Evolutionary conservation across 345 rosid genomes (phyloP), one percentile per base, ranked within the genome.

Genomic region (Bruguiera sexangula): DNA sequence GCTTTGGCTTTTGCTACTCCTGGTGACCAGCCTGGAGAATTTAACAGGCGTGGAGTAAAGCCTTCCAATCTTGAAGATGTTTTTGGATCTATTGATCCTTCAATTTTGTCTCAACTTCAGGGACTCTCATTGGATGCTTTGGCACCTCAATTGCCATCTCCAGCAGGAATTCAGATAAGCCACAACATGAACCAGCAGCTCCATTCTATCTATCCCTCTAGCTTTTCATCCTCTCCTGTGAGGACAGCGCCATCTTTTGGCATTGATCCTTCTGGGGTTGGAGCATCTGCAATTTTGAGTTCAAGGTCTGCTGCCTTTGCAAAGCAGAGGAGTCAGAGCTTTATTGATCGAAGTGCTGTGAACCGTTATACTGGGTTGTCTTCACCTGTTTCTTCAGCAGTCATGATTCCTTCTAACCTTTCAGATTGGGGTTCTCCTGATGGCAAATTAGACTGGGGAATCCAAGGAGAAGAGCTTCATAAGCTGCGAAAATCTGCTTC

Each of bases 371-470:
- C 84, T 6, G 76, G 82, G 37, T 58, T 74, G 64, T 71, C 87
- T 51, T 69, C 87, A 22, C 67, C 85, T 56, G 71, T 70, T 36
- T 62, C 86, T 57, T 73, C 84, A 18, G 73, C 82, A n/a, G 43
- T 74, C 62, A 60, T 67, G 54, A 65, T 76, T 73, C 55, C 77
- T 61, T 63, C 83, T 29, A 78, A 75, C 61, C 61, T 82, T 51
- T 68, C 75, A 2, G 95, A 86, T 63, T 92, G 96, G 98, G 89
- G 88, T 21, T 90, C 93, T 6, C 84, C 93, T 8, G 89, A 85
- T 70, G 98, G 96, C 0, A 92, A 88, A 73, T 63, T 92, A 63
- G 93, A 90, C 79, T 90, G 98, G 96, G 86, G 88, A 9, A 70
- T 92, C 60, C 85, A 87, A 55, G 90, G 86, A 64, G 91, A 83